Percentiles rank a stretch among this genome's conserved stretches.
Conservation (phyloP, 345 rosid genomes). For the Brassica nigra region DNA sequence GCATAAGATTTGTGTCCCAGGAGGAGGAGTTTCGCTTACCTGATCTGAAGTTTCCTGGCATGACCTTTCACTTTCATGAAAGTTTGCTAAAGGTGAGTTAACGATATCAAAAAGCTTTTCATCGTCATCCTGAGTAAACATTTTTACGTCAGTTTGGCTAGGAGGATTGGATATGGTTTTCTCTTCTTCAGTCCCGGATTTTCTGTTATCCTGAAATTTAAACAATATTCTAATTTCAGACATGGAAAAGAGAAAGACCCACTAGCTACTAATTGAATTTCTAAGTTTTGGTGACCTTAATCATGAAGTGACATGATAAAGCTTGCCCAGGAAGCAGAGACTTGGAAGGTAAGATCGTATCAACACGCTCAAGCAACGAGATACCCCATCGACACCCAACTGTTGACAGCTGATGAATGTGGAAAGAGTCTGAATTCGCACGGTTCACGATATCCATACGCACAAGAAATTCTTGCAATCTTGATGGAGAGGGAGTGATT, state of each 20-base stretch:
- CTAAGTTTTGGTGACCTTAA: slow-evolving; percentile 54
- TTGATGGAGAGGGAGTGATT: slow-evolving; percentile 79
- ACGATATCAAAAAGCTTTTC: slow-evolving; percentile 54
- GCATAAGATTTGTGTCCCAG: slow-evolving; percentile 1
- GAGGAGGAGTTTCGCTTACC: slow-evolving; percentile 46
- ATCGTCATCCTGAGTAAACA: slow-evolving; percentile 49
- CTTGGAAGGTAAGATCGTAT: slow-evolving; percentile 60
- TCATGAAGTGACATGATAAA: slow-evolving; percentile 77
- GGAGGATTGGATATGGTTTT: slow-evolving; percentile 39
- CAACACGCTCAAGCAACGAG: slow-evolving; percentile 73
- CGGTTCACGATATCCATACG: slow-evolving; percentile 80
- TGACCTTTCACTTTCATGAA: slow-evolving; percentile 72
- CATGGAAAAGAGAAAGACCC: not conserved
- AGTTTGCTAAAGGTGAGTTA: slow-evolving; percentile 71
- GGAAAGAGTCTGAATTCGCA: slow-evolving; percentile 72
- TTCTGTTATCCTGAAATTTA: slow-evolving; percentile 39
- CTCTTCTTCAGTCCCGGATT: slow-evolving; percentile 52
- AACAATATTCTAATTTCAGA: slow-evolving; percentile 23
- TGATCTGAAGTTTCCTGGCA: slow-evolving; percentile 52
- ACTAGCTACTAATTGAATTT: slow-evolving; percentile 14
- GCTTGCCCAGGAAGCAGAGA: slow-evolving; percentile 80
- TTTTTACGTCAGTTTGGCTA: slow-evolving; percentile 53
- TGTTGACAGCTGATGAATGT: slow-evolving; percentile 76
- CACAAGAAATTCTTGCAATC: slow-evolving; percentile 78
- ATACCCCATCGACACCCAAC: slow-evolving; percentile 83